phyloP scores from a whole-genome alignment of 805 yeast genomes.

The Ogataea pilisensis region DNA sequence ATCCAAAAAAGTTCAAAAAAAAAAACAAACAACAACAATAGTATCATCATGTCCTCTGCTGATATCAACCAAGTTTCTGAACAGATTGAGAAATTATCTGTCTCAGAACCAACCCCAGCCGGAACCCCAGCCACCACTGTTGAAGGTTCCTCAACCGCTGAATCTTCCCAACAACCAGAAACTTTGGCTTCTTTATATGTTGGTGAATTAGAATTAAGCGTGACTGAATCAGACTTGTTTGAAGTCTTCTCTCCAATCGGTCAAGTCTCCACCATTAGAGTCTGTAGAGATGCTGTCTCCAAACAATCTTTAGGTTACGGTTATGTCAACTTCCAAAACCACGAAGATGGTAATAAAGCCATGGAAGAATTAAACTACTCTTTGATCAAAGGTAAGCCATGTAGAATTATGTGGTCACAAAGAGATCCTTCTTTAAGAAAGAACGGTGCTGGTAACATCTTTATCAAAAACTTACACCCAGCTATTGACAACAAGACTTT shows the following conservation, averaged over 20 bases:
- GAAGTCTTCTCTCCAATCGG: slow-evolving; percentile 95
- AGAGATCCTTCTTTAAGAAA: slow-evolving; percentile 95
- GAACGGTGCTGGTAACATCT: slow-evolving; percentile 94
- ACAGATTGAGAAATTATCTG: slow-evolving; percentile 32
- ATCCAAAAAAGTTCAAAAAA: slow-evolving; percentile 9
- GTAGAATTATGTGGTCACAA: slow-evolving; percentile 99
- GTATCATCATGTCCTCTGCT: slow-evolving; percentile 29
- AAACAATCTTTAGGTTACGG: slow-evolving; percentile 97
- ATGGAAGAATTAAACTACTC: slow-evolving; percentile 94
- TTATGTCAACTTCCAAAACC: slow-evolving; percentile 90
- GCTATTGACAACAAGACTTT: slow-evolving; percentile 98
- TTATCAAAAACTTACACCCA: slow-evolving; percentile 97
- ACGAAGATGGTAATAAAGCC: slow-evolving; percentile 89
- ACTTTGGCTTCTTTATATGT: slow-evolving; percentile 87
- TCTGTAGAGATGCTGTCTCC: slow-evolving; percentile 97
- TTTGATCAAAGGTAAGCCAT: slow-evolving; percentile 89
- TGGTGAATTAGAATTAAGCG: slow-evolving; percentile 91
- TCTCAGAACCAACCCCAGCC: slow-evolving; percentile 27
- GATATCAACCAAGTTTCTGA: slow-evolving; percentile 33
- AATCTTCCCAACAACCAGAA: slow-evolving; percentile 43
- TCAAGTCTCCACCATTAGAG: slow-evolving; percentile 94
- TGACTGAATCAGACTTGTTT: slow-evolving; percentile 90
- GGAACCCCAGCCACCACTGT: slow-evolving; percentile 31
- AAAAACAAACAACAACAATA: slow-evolving; percentile 14
- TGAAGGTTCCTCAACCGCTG: slow-evolving; percentile 30